These are phyloP conservation scores for Musa beccarii DNA, from an alignment of 176 grass and related monocot species.

Conservation along the genomic window DNA sequence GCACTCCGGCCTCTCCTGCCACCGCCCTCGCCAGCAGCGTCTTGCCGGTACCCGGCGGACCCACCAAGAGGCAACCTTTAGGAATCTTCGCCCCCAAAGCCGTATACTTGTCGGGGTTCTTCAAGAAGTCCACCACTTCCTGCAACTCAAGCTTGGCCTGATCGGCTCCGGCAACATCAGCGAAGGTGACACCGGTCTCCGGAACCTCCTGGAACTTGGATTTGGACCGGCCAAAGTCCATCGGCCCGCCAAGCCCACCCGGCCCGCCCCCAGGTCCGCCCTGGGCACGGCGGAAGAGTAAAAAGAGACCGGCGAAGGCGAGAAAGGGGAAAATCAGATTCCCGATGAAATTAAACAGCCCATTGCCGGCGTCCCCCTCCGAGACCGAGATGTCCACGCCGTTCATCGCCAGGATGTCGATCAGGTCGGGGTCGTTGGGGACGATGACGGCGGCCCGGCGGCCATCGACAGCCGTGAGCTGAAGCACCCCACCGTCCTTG, in stretches of 20 bases:
- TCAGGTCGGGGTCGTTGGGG: conserved; percentile 87
- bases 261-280: conserved; percentile 68
- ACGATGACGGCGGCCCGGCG: conserved; percentile 62
- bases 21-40: conserved; percentile 87
- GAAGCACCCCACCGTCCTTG: conserved; percentile 62
- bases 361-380: conserved; percentile 59
- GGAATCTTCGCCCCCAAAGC: conserved; percentile 89
- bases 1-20: conserved; percentile 82
- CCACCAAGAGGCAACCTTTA: conserved; percentile 84
- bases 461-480: conserved; percentile 71
- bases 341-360: conserved; percentile 56
- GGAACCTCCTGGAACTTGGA: conserved; percentile 99
- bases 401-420: conserved; percentile 94
- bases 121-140: conserved; percentile 92
- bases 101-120: conserved; percentile 98
- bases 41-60: conserved; percentile 75
- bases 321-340: conserved; percentile 93
- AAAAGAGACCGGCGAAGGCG: conserved; percentile 87
- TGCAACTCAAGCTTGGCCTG: conserved; percentile 98
- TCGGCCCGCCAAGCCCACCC: conserved; percentile 78
- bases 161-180: conserved; percentile 83
- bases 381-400: conserved; percentile 96
- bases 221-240: conserved; percentile 95
- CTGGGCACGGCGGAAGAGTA: conserved; percentile 87
- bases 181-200: conserved; percentile 71